A percentile compares a stretch with the other conserved stretches of the same genome.
phyloP scores from a whole-genome alignment of 805 yeast genomes.

The Priceomyces melissophilus region DNA sequence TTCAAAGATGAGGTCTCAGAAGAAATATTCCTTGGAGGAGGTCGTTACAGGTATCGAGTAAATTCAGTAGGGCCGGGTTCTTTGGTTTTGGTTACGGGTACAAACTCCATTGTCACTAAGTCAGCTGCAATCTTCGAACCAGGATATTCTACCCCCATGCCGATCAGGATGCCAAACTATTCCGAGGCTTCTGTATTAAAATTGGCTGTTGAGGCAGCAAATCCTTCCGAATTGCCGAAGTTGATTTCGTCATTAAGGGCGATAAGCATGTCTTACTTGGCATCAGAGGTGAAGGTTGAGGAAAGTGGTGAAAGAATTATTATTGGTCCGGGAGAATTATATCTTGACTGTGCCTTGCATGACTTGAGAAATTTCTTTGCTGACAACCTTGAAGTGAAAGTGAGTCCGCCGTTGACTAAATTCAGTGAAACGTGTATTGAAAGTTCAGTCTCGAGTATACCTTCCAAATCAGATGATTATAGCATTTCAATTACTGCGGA shows the following conservation, averaged over 20 bases:
- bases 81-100: conserved; percentile 65
- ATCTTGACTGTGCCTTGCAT: conserved; percentile 76
- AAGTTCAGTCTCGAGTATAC: conserved; percentile 64
- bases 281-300: conserved; percentile 68
- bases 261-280: conserved; percentile 60
- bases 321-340: conserved; percentile 82
- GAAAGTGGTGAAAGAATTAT: conserved; percentile 86
- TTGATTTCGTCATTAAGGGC: conserved; percentile 67
- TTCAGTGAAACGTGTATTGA: conserved; percentile 76
- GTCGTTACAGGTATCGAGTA: conserved; percentile 62
- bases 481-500: conserved; percentile 71
- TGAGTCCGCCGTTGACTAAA: conserved; percentile 78
- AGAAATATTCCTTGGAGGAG: conserved; percentile 56
- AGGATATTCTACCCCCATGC: conserved; percentile 12
- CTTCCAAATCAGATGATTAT: conserved; percentile 53
- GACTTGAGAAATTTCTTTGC: conserved; percentile 67
- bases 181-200: conserved; percentile 63
- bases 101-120: conserved; percentile 54
- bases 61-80: conserved; percentile 58
- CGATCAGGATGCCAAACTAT: conserved; percentile 41
- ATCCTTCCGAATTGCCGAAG: conserved; percentile 75
- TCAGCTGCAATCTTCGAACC: conserved; percentile 53
- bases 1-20: conserved; percentile 38
- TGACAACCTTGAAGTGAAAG: conserved; percentile 62
- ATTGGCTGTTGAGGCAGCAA: conserved; percentile 76